Conservation (phyloP, 768 basidiomycete species). For the Butyriboletus loyo region DNA sequence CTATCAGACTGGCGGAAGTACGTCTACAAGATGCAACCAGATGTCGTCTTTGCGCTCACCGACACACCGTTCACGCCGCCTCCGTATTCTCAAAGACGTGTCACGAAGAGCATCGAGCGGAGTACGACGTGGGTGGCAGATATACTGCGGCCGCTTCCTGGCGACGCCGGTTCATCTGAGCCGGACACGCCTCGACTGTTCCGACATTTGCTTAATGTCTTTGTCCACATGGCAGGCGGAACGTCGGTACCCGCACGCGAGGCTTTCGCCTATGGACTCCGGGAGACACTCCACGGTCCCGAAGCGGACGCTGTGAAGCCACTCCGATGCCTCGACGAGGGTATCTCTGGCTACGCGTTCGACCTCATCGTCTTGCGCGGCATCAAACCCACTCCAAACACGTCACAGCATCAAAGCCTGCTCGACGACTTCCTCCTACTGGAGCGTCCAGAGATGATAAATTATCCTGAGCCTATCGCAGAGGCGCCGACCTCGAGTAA, state of each 20-base stretch:
- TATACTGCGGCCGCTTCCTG: constrained; percentile 40
- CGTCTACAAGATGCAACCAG: constrained; percentile 53
- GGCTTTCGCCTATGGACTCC: constrained; percentile 58
- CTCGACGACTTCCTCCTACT: constrained; percentile 11
- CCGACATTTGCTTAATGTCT: constrained; percentile 41
- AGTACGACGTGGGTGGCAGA: constrained; percentile 61
- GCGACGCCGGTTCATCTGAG: not conserved
- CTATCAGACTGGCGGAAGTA: constrained; percentile 55
- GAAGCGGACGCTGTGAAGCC: constrained; percentile 54
- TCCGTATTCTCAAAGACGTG: constrained; percentile 73
- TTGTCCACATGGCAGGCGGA: constrained; percentile 71
- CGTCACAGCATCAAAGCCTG: constrained; percentile 13
- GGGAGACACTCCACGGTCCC: constrained; percentile 52
- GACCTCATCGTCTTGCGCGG: constrained; percentile 55
- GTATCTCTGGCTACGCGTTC: constrained; percentile 65
- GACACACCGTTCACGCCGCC: constrained; percentile 66
- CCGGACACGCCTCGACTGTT: not conserved
- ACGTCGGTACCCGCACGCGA: constrained; percentile 52
- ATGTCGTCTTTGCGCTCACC: constrained; percentile 66
- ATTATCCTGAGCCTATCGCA: constrained; percentile 10
- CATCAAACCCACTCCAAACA: constrained; percentile 17
- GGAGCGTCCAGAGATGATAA: constrained; percentile 11
- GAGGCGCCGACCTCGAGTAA: constrained; percentile 9
- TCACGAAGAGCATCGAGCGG: constrained; percentile 73
- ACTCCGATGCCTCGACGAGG: constrained; percentile 59